A percentile compares a stretch with the other conserved stretches of the same genome.
These are phyloP conservation scores for Gnomoniopsis sp. DNA, from an alignment of 2,329 filamentous ascomycete genomes.

Conservation along the genomic window DNA sequence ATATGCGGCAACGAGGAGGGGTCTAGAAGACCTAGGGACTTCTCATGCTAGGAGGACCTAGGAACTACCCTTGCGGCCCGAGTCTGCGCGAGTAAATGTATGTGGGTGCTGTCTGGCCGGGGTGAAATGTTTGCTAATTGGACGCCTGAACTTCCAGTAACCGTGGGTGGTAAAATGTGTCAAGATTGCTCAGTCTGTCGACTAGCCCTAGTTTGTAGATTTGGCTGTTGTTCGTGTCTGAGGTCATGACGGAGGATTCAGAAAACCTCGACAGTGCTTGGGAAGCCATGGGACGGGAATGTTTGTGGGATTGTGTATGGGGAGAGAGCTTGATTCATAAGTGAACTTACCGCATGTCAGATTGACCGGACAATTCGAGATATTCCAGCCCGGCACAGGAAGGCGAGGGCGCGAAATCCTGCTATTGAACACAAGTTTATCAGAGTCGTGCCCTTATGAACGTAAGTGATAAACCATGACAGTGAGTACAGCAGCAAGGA, in stretches of 20 bases:
- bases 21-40: slow-evolving; percentile 14
- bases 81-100: neutral
- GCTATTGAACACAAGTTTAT: slow-evolving; percentile 29
- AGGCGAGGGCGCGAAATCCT: slow-evolving; percentile 56
- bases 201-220: neutral
- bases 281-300: neutral
- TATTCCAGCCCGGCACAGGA: slow-evolving; percentile 49
- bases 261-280: neutral
- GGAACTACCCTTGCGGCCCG: slow-evolving; percentile 17
- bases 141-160: slow-evolving; percentile 6
- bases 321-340: neutral
- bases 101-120: neutral
- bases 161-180: neutral
- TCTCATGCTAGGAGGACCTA: slow-evolving; percentile 12
- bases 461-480: neutral
- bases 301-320: neutral
- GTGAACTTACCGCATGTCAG: slow-evolving; percentile 53
- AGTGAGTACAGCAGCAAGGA: neutral
- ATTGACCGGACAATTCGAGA: slow-evolving; percentile 46
- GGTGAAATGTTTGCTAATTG: slow-evolving; percentile 2
- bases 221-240: neutral
- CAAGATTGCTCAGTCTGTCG: neutral
- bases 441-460: slow-evolving; percentile 22
- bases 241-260: neutral
- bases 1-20: slow-evolving; percentile 19